These are phyloP conservation scores for Rosa lucieae DNA, from an alignment of 306 rosid species.

Conservation along the genomic window DNA sequence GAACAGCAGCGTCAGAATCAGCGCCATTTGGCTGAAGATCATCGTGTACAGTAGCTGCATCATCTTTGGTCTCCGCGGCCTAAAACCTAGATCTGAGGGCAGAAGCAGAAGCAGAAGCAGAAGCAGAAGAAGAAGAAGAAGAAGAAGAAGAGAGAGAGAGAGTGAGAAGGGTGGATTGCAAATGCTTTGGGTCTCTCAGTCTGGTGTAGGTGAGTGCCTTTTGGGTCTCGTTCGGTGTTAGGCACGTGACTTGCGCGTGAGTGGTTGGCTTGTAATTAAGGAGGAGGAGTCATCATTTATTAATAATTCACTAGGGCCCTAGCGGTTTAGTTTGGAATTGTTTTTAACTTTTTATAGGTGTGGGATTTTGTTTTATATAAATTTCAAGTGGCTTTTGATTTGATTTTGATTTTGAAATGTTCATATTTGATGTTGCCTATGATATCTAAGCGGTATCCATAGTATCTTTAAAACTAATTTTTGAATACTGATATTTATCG, in stretches of 20 bases:
- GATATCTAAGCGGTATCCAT: too few species aligned
- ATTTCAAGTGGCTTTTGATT: too few species aligned
- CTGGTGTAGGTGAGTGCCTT: not conserved
- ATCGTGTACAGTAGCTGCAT: constrained; percentile 68
- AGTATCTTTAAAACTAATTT: too few species aligned
- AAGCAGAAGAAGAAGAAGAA: not conserved
- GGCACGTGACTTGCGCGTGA: not conserved
- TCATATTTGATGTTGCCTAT: too few species aligned
- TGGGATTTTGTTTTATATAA: too few species aligned
- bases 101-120: not conserved
- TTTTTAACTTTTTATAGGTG: too few species aligned
- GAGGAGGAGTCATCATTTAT: not conserved
- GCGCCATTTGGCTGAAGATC: constrained; percentile 56
- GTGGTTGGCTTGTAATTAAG: not conserved
- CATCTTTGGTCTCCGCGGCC: constrained; percentile 34
- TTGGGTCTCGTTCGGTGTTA: too few species aligned
- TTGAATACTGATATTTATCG: too few species aligned
- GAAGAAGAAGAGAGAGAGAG: not conserved
- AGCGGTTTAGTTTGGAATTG: too few species aligned
- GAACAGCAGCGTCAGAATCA: constrained; percentile 66
- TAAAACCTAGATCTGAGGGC: constrained; percentile 16
- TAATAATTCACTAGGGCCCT: not conserved
- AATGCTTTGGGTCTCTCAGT: not conserved
- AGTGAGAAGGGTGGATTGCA: not conserved
- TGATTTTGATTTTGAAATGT: too few species aligned